Percentiles rank a stretch among this genome's conserved stretches.
These are phyloP conservation scores for Eruca vesicaria DNA, from an alignment of 441 rosid species.

Conservation along the genomic window DNA sequence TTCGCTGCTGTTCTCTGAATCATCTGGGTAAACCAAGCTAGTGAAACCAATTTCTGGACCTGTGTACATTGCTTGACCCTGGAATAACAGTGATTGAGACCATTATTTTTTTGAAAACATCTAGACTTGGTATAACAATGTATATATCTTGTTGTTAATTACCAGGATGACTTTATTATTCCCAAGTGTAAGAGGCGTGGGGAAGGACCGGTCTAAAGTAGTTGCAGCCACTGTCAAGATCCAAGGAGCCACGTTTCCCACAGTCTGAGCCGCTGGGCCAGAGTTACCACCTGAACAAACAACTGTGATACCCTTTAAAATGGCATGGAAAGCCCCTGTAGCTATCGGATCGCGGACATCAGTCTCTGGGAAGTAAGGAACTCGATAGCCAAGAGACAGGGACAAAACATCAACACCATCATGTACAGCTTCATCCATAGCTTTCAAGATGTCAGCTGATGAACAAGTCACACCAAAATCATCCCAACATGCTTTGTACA, in stretches of 20 bases:
- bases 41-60: slow-evolving; percentile 42
- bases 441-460: background rate
- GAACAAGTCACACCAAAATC: background rate
- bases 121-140: background rate
- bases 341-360: background rate
- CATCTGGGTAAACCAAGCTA: slow-evolving; percentile 42
- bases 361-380: background rate
- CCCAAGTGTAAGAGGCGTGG: background rate
- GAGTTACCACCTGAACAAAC: background rate
- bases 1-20: slow-evolving; percentile 17
- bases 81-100: background rate
- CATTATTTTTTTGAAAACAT: background rate
- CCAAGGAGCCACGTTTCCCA: background rate
- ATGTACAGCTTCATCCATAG: background rate
- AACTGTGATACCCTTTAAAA: background rate
- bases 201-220: background rate
- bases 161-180: background rate
- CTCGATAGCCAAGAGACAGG: background rate
- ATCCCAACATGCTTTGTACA: background rate
- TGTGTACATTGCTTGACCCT: slow-evolving; percentile 48
- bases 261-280: background rate
- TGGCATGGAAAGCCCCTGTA: background rate
- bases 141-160: background rate
- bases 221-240: background rate
- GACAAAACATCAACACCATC: background rate